phyloP scores from a whole-genome alignment of 495 filamentous ascomycete genomes.

The Penicillium ochrochloron region DNA sequence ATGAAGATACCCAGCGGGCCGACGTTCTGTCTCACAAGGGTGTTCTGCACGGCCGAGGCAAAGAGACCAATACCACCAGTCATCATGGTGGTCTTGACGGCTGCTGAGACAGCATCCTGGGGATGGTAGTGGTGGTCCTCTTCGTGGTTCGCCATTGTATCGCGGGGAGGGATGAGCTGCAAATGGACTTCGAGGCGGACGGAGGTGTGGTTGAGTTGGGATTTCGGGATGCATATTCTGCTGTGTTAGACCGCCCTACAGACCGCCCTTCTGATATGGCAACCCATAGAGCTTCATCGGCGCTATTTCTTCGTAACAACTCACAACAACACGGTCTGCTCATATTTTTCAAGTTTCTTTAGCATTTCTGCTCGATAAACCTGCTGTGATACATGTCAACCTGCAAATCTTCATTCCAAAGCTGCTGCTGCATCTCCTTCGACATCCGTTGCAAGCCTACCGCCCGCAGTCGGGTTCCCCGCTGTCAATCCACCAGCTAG shows the following conservation, averaged over 20 bases:
- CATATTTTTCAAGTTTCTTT: background rate
- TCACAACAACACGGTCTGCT: constrained; percentile 6
- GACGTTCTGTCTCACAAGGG: constrained; percentile 77
- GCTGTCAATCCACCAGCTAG: constrained; percentile 31
- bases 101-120: constrained; percentile 73
- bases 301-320: no score
- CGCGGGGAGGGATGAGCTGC: constrained; percentile 36
- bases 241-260: constrained; percentile 34
- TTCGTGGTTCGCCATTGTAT: constrained; percentile 52
- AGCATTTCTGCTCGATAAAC: background rate
- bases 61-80: constrained; percentile 71
- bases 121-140: constrained; percentile 69
- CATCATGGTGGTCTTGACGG: constrained; percentile 65
- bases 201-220: constrained; percentile 31
- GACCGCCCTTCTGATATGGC: constrained; percentile 14
- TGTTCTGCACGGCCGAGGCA: constrained; percentile 81
- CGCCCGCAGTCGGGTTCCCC: constrained; percentile 35
- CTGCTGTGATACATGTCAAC: background rate
- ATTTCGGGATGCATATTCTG: constrained; percentile 43
- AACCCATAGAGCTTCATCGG: constrained; percentile 14
- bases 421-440: background rate
- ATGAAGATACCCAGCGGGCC: constrained; percentile 78
- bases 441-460: constrained; percentile 21
- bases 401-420: background rate
- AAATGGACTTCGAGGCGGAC: constrained; percentile 19